Evolutionary conservation across 768 basidiomycete genomes (phyloP).

Genomic region (Russula abietina): DNA sequence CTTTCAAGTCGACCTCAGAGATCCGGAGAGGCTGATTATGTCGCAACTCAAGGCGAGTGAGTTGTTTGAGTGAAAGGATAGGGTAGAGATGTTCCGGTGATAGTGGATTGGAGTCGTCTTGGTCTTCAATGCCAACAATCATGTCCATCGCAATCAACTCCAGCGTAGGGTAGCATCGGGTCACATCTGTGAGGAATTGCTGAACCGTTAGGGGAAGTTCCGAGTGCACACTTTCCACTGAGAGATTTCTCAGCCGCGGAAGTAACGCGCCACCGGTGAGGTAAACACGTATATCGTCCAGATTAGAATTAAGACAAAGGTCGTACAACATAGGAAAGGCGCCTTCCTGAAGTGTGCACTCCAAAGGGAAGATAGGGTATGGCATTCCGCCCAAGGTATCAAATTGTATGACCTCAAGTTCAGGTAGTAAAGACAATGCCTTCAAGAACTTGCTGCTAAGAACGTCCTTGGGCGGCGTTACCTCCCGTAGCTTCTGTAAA

Average conservation of each 20-base stretch:
- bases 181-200: slow-evolving; percentile 16
- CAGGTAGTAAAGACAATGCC: slow-evolving; percentile 15
- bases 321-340: slow-evolving; percentile 21
- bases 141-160: slow-evolving; percentile 17
- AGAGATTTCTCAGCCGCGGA: slow-evolving; percentile 15
- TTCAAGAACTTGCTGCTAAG: slow-evolving; percentile 8
- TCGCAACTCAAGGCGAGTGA: slow-evolving; percentile 22
- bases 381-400: slow-evolving; percentile 9
- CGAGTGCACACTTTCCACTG: slow-evolving; percentile 10
- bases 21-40: slow-evolving; percentile 23
- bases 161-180: slow-evolving; percentile 17
- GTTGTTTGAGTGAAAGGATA: slow-evolving; percentile 21
- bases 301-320: slow-evolving; percentile 19
- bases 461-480: slow-evolving; percentile 16
- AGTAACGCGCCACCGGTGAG: slow-evolving; percentile 19
- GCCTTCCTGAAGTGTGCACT: slow-evolving; percentile 6
- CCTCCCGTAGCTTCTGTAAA: slow-evolving; percentile 10
- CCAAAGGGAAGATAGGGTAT: background rate
- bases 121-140: slow-evolving; percentile 9
- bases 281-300: slow-evolving; percentile 20
- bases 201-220: slow-evolving; percentile 12
- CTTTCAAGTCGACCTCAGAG: slow-evolving; percentile 20
- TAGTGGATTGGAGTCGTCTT: slow-evolving; percentile 11
- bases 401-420: slow-evolving; percentile 18
- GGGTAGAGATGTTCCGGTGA: slow-evolving; percentile 13